These are phyloP conservation scores for Stachybotrys echinatus DNA, from an alignment of 2,329 filamentous ascomycete genomes.

Conservation along the genomic window DNA sequence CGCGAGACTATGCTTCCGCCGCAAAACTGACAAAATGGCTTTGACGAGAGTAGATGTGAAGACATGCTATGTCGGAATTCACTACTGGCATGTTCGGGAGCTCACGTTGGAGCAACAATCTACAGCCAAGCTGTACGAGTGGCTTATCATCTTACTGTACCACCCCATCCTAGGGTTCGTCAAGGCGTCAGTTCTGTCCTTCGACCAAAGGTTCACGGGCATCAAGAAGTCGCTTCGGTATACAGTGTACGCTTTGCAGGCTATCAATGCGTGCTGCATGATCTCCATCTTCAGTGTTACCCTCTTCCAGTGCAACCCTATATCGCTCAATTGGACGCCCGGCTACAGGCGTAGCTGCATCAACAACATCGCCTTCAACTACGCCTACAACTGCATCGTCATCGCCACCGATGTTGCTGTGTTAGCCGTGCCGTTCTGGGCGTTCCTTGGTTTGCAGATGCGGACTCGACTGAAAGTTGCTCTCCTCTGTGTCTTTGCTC, in stretches of 20 bases:
- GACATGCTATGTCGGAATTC: conserved; percentile 10
- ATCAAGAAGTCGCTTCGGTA: conserved; percentile 23
- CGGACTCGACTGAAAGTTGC: conserved; percentile 24
- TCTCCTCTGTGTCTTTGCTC: conserved; percentile 25
- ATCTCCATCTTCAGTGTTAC: conserved; percentile 25
- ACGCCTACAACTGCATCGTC: conserved; percentile 21
- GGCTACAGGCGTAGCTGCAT: conserved; percentile 19
- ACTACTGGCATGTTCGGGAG: conserved; percentile 9
- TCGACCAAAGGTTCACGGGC: conserved; percentile 29
- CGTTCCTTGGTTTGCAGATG: conserved; percentile 28
- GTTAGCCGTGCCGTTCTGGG: conserved; percentile 26
- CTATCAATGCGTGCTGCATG: conserved; percentile 22
- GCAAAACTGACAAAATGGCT: conserved; percentile 2
- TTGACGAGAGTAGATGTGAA: conserved; percentile 7
- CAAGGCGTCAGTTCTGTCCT: conserved; percentile 33
- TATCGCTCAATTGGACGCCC: conserved; percentile 19
- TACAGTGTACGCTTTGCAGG: conserved; percentile 22
- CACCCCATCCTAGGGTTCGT: conserved; percentile 20
- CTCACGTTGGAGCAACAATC: conserved; percentile 9
- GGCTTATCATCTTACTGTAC: conserved; percentile 12
- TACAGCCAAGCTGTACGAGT: conserved; percentile 10
- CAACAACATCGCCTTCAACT: conserved; percentile 18
- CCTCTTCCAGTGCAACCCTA: conserved; percentile 28
- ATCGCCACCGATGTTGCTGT: conserved; percentile 29
- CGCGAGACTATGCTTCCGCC: neutral